Evolutionary conservation across 2,329 filamentous ascomycete genomes (phyloP).

Genomic region (Metarhizium sp.): DNA sequence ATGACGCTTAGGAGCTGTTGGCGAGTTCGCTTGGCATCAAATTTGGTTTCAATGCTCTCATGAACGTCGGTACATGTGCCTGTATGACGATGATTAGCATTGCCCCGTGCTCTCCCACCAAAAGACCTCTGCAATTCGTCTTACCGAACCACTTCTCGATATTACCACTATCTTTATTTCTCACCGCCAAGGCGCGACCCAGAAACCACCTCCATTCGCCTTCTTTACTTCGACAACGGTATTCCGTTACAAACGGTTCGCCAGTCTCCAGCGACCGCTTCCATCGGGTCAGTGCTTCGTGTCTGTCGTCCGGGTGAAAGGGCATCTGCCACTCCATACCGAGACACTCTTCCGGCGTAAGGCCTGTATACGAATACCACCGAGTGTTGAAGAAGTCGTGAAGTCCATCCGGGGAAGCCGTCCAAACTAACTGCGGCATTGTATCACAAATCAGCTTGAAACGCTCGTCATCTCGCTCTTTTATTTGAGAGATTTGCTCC

Average conservation of each 20-base stretch:
- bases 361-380: slow-evolving; percentile 74
- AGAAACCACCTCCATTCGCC: slow-evolving; percentile 75
- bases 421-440: slow-evolving; percentile 67
- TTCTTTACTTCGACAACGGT: slow-evolving; percentile 55
- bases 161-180: slow-evolving; percentile 52
- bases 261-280: slow-evolving; percentile 54
- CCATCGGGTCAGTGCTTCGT: slow-evolving; percentile 48
- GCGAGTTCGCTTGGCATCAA: slow-evolving; percentile 55
- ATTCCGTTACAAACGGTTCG: slow-evolving; percentile 60
- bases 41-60: slow-evolving; percentile 59
- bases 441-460: slow-evolving; percentile 70
- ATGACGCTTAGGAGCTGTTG: slow-evolving; percentile 66
- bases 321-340: slow-evolving; percentile 53
- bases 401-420: slow-evolving; percentile 53
- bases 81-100: slow-evolving; percentile 9
- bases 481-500: slow-evolving; percentile 59
- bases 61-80: slow-evolving; percentile 71
- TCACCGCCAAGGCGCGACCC: slow-evolving; percentile 59
- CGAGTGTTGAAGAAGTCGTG: slow-evolving; percentile 67
- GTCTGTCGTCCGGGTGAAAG: slow-evolving; percentile 63
- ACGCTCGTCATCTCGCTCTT: slow-evolving; percentile 60
- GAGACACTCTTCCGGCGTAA: slow-evolving; percentile 51
- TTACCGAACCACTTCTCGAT: slow-evolving; percentile 71
- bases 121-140: slow-evolving; percentile 6
- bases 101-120: not conserved